A percentile compares a stretch with the other conserved stretches of the same genome.
Conservation (phyloP, 2,329 filamentous ascomycete species). For the Pseudogymnoascus sp. region DNA sequence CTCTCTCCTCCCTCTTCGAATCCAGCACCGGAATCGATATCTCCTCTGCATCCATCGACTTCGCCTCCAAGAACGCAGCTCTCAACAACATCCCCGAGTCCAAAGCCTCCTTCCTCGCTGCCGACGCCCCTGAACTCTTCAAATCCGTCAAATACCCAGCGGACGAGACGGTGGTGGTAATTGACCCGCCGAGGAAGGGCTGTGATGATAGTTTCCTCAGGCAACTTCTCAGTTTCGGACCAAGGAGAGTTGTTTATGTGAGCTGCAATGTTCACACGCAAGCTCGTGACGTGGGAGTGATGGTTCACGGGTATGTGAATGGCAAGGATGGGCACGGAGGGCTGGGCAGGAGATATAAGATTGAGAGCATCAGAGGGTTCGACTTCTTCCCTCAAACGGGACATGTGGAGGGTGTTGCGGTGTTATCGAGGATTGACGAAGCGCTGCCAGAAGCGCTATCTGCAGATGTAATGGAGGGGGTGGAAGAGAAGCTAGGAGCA, state of each 20-base stretch:
- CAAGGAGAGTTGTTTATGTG: constrained; percentile 80
- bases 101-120: constrained; percentile 78
- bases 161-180: constrained; percentile 82
- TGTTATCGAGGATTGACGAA: constrained; percentile 50
- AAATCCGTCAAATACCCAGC: constrained; percentile 63
- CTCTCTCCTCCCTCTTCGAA: constrained; percentile 76
- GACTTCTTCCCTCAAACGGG: constrained; percentile 93
- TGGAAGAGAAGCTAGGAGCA: not conserved
- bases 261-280: constrained; percentile 98
- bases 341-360: constrained; percentile 55
- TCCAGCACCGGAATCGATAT: constrained; percentile 89
- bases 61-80: constrained; percentile 67
- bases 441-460: not conserved
- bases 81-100: constrained; percentile 62
- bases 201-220: constrained; percentile 78
- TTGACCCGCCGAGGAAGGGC: constrained; percentile 94
- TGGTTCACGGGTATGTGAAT: constrained; percentile 61
- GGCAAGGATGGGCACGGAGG: constrained; percentile 19
- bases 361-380: constrained; percentile 87
- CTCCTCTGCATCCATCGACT: constrained; percentile 66
- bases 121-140: constrained; percentile 81
- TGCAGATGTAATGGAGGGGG: not conserved
- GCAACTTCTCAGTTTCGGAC: constrained; percentile 72
- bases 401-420: constrained; percentile 61
- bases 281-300: constrained; percentile 80